phyloP scores from a whole-genome alignment of 2,329 filamentous ascomycete genomes.

The Alternaria gansuensis region DNA sequence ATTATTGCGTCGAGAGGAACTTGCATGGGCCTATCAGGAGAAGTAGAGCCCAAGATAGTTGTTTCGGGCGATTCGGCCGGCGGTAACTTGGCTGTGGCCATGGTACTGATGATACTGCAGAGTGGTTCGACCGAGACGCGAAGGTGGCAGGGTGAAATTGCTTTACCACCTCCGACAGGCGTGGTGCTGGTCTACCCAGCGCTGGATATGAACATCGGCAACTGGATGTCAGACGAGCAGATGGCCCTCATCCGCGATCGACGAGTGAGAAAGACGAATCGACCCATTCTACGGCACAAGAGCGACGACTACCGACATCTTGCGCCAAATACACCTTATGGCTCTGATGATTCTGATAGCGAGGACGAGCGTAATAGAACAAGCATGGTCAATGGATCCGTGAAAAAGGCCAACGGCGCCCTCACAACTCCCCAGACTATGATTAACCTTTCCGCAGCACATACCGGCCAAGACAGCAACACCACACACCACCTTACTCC shows the following conservation, averaged over 20 bases:
- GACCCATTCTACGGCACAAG: slow-evolving; percentile 80
- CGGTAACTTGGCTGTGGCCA: slow-evolving; percentile 80
- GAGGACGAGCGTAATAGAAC: slow-evolving; percentile 41
- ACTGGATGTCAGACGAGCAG: slow-evolving; percentile 99
- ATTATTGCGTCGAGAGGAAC: slow-evolving; percentile 76
- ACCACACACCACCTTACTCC: slow-evolving; percentile 32
- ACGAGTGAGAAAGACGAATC: slow-evolving; percentile 78
- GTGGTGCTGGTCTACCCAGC: slow-evolving; percentile 88
- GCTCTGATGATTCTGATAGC: slow-evolving; percentile 76
- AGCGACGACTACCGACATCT: slow-evolving; percentile 87
- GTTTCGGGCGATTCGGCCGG: slow-evolving; percentile 84
- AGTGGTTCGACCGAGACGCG: slow-evolving; percentile 67
- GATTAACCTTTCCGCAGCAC: slow-evolving; percentile 52
- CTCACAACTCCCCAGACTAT: slow-evolving; percentile 48
- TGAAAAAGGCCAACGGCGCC: slow-evolving; percentile 35
- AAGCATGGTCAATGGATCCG: slow-evolving; percentile 20
- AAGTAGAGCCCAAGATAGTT: slow-evolving; percentile 71
- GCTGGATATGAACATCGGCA: slow-evolving; percentile 96
- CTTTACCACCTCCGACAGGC: slow-evolving; percentile 79
- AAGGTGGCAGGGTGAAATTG: slow-evolving; percentile 64
- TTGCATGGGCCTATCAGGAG: slow-evolving; percentile 77
- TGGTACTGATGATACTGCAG: slow-evolving; percentile 89
- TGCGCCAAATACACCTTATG: slow-evolving; percentile 80
- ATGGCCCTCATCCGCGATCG: slow-evolving; percentile 92
- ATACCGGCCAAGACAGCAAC: slow-evolving; percentile 46